A percentile compares a stretch with the other conserved stretches of the same genome.
These are phyloP conservation scores for Lentinula sp. DNA, from an alignment of 768 basidiomycete species.

Conservation along the genomic window DNA sequence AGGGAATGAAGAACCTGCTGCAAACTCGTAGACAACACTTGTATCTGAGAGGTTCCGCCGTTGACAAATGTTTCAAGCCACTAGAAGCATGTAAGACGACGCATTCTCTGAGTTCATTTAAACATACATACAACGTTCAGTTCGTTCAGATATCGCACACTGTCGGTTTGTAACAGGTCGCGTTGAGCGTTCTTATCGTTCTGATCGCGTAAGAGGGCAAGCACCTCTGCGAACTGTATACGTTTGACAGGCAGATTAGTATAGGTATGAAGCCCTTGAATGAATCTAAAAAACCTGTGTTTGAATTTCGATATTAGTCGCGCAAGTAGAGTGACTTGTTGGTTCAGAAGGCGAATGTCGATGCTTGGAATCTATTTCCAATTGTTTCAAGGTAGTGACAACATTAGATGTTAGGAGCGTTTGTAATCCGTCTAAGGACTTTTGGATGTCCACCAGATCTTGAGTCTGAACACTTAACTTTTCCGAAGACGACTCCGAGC, in stretches of 20 bases:
- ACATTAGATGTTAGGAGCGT: slow-evolving; percentile 30
- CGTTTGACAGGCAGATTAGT: neutral
- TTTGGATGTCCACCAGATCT: slow-evolving; percentile 15
- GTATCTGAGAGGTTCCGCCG: slow-evolving; percentile 68
- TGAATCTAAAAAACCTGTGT: neutral
- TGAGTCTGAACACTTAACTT: neutral
- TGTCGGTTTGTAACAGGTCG: slow-evolving; percentile 66
- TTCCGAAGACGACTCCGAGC: neutral
- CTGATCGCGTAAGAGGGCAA: slow-evolving; percentile 41
- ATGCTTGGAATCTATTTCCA: slow-evolving; percentile 17
- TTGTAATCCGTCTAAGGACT: slow-evolving; percentile 33
- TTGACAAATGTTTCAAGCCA: slow-evolving; percentile 85
- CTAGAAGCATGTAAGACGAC: slow-evolving; percentile 21
- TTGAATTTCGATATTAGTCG: neutral
- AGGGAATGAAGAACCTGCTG: slow-evolving; percentile 54
- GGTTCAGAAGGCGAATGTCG: neutral
- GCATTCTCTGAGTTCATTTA: neutral
- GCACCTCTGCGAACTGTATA: slow-evolving; percentile 35
- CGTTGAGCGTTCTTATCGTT: slow-evolving; percentile 41
- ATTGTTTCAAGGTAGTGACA: slow-evolving; percentile 26
- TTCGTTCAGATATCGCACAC: slow-evolving; percentile 72
- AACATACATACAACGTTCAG: slow-evolving; percentile 51
- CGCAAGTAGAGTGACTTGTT: neutral
- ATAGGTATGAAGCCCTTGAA: too few species aligned
- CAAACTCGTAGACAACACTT: slow-evolving; percentile 51